Base-by-base conservation (phyloP, 768 basidiomycete genomes). In the Lentinula guzmanii region DNA sequence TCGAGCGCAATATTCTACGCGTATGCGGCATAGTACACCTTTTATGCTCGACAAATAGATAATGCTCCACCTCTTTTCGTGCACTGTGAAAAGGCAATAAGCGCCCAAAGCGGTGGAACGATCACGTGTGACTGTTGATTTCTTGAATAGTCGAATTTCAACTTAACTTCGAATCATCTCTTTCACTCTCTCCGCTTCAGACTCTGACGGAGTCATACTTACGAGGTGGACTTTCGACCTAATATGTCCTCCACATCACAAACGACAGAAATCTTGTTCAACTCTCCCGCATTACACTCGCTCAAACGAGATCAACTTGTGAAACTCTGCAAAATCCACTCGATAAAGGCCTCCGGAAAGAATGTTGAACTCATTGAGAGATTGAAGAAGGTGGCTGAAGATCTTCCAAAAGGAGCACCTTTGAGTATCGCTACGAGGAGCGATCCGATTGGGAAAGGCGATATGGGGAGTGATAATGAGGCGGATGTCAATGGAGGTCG, bases 231-330 rank as follows among this genome's bases (percentile, higher is more conserved):
- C 28, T 28, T 28, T 28, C 28, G 5, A 0, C 37, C 4, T n/a
- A 59, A 0, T 7, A 59, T 59, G 58, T 13, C 58, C 4, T 46
- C 58, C 11, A 87, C 89, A 86, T 83, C 86, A 18, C 84, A 84
- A 8, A 90, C 87, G 1, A 91, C 89, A 0, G 81, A 91, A 65
- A 93, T 93, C 52, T 74, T 93, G 10, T 91, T 89, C 74, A 91
- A 93, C 72, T 91, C 91, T 4, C 89, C 91, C 0, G 91, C 92
- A 1, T 73, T 94, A 33, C 85, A 91, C 69, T 88, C 90, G 21
- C 82, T 94, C 46, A 92, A 91, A 70, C 87, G 92, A 53, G 86
- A 90, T 51, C 91, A 94, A 68, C 88, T 93, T 46, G 80, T 91
- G 58, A 90, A 89, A 64, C 79, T 94, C 55, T 94, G 91, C 84